Percentiles rank a stretch among this genome's conserved stretches.
phyloP scores from a whole-genome alignment of 208 protist genomes.

The Wallacemonas sp. region DNA sequence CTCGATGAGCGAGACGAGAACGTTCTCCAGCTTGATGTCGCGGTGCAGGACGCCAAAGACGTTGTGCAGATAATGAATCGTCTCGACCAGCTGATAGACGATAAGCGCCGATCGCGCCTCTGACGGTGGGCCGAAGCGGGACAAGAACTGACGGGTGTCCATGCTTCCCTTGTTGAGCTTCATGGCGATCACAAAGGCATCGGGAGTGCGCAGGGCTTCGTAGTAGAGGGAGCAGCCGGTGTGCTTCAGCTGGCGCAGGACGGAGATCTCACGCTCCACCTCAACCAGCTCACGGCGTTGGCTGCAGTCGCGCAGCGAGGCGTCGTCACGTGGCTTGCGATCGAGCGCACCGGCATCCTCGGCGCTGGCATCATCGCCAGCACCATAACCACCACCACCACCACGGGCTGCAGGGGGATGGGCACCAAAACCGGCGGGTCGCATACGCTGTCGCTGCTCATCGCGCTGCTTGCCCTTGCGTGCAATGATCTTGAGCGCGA shows the following conservation, averaged over 20 bases:
- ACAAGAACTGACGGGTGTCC: constrained; percentile 65
- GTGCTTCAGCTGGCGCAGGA: constrained; percentile 66
- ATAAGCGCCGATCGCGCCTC: constrained; percentile 61
- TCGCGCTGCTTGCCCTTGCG: constrained; percentile 31
- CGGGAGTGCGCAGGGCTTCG: constrained; percentile 71
- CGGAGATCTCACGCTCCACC: constrained; percentile 75
- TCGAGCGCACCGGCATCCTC: not conserved
- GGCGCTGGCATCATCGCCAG: constrained; percentile 12
- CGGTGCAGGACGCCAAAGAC: constrained; percentile 72
- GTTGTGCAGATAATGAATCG: constrained; percentile 71
- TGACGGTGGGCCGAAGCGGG: constrained; percentile 54
- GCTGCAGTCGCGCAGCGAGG: not conserved
- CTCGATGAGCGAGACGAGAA: constrained; percentile 60
- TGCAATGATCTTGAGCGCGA: constrained; percentile 68
- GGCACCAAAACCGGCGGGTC: too few species aligned
- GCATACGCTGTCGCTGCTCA: constrained; percentile 1
- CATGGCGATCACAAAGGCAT: constrained; percentile 84
- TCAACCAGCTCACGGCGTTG: constrained; percentile 46
- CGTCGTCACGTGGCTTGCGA: not conserved
- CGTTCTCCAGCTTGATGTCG: constrained; percentile 86
- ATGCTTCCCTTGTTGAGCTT: constrained; percentile 62
- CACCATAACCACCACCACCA: not conserved
- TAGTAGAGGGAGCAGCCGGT: constrained; percentile 70
- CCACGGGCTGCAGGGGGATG: not conserved
- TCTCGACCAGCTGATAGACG: constrained; percentile 75